Conservation (phyloP, 2,329 filamentous ascomycete species). For the Phoma sp. region DNA sequence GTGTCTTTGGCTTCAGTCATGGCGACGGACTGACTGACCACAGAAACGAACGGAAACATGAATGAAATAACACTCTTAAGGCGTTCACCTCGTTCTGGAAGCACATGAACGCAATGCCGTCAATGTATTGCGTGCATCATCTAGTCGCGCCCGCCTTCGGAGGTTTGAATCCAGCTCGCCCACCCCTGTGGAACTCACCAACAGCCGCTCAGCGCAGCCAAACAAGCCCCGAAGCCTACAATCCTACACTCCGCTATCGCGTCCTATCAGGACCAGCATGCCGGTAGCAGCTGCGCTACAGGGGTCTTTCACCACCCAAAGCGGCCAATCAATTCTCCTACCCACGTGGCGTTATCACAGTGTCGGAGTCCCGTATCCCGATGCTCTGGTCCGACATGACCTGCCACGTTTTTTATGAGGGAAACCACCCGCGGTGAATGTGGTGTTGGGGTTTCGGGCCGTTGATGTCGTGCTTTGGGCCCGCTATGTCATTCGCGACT, state of each 20-base stretch:
- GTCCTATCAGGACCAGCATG: too few species aligned
- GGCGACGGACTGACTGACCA: neutral
- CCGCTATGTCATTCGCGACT: constrained; percentile 3
- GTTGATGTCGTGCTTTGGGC: constrained; percentile 1
- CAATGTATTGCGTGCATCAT: neutral
- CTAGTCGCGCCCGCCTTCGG: neutral
- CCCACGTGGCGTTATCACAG: neutral
- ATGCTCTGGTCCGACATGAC: too few species aligned
- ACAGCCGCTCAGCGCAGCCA: neutral
- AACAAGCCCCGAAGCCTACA: neutral
- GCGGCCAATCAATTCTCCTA: too few species aligned
- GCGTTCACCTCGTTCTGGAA: neutral
- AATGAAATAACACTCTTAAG: neutral
- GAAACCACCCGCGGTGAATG: too few species aligned
- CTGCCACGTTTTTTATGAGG: too few species aligned
- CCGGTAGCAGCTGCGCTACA: too few species aligned
- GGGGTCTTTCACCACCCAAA: too few species aligned
- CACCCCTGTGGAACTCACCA: neutral
- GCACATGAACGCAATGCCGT: neutral
- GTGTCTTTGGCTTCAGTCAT: neutral
- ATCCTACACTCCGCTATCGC: neutral
- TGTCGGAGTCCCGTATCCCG: neutral
- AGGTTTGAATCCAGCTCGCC: neutral
- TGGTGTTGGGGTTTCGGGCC: neutral
- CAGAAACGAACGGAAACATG: too few species aligned